Base-by-base conservation (phyloP, 1,284 basidiomycete genomes). In the Melampsora americana region DNA sequence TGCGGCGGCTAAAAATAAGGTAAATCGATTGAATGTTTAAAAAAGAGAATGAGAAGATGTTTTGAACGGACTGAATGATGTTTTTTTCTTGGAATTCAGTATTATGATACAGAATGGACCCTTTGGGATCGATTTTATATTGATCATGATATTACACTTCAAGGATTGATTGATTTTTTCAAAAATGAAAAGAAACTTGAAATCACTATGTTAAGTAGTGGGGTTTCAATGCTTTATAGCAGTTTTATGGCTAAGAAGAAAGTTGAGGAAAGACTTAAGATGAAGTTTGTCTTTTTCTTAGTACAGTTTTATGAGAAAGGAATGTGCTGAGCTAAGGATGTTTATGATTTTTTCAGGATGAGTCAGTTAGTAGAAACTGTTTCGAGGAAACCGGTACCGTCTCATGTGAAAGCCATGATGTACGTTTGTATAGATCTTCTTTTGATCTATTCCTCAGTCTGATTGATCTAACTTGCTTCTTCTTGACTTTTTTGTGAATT, bases 81-180 rank as follows among this genome's bases (percentile, higher is more conserved):
- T 81, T 80, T 78, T 18, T 26, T n/a, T n/a, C n/a, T n/a, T n/a
- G n/a, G 7, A 35, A 28, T 48, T n/a, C 78, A 86, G 87, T 96
- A 94, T 83, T 89, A 89, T 79, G 85, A 86, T 66, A 90, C 87
- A 0, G 93, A 96, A 80, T 99, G 96, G 95, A 99, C 96, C 3
- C 87, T 99, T 46, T 99, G 96, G 96, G 94, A 97, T 84, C 89
- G 95, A 76, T 94, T 99, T 85, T 90, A 94, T 84, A 92, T 99
- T 84, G 87, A 89, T 80, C 88, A 90, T 81, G 90, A 99, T 84
- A 91, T 94, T 11, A 93, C 93, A 14, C 86, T 99, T 78, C 87
- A 90, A 81, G 90, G 96, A 69, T 89, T 99, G 82, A 83, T 97
- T 66, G 85, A 89, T 77, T 92, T 88, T 87, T 98, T 99, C 88